Evolutionary conservation across 352 stramenopile species (phyloP), one percentile per base, ranked within the genome.

Genomic region (Phytopythium vexans): DNA sequence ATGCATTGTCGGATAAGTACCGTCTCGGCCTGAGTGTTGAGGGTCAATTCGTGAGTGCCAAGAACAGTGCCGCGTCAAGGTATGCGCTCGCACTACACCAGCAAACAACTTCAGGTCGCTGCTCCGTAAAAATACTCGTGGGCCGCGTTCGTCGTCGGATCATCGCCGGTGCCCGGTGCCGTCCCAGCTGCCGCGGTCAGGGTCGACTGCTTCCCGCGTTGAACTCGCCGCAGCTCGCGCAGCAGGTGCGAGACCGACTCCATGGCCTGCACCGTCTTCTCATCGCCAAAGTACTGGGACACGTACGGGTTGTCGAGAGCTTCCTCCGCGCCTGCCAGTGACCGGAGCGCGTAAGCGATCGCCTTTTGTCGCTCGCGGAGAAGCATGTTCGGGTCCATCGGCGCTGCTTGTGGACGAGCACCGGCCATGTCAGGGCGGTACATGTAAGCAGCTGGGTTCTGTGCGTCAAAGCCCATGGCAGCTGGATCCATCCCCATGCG

Each of bases 141-240:
- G 14, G 54, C 62, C 38, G 52, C 56, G 27, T 62, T 49, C 9
- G 11, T 15, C 31, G 44, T 35, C 5, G 34, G 34, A 11, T 48
- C 49, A 27, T 68, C 56, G 16, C 42, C 52, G 12, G 12, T 58
- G 12, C 43, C 57, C 46, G 49, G 43, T 21, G 55, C 55, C 10
- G 57, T 61, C 6, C 64, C 47, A 8, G 55, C 54, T 3, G 55
- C 52, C 12, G 66, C 66, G 36, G 66, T 52, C 48, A 77, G 53
- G 39, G 53, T 52, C 12, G 71, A 77, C 16, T 73, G 62, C 58
- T 76, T 81, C 3, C 68, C 71, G 33, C 71, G 65, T n/a, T 76
- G 59, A 7, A 76, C 61, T 14, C 71, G 68, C 31, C 59, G 65
- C 44, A 81, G 39, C 15, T 47, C 56, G 35, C 71, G 68, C 40